Evolutionary conservation across 2,329 filamentous ascomycete species (phyloP).

Genomic region (Botryotinia calthae): DNA sequence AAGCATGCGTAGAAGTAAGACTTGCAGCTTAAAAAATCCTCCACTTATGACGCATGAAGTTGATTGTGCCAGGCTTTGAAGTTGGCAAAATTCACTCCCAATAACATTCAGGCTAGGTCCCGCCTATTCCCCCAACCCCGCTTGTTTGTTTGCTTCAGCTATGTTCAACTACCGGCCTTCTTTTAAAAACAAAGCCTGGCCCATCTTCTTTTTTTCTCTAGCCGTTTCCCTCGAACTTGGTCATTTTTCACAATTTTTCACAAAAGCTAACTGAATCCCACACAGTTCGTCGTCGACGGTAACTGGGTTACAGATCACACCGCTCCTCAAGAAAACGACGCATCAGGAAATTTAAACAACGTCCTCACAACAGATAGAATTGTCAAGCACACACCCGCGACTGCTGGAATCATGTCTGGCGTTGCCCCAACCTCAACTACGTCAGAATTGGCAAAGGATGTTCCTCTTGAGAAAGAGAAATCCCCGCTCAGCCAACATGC

Average conservation of each 20-base stretch:
- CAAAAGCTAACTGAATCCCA: slow-evolving; percentile 20
- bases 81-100: slow-evolving; percentile 14
- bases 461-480: slow-evolving; percentile 55
- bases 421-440: slow-evolving; percentile 70
- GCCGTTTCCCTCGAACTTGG: not conserved
- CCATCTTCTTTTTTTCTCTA: not conserved
- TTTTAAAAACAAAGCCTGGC: slow-evolving; percentile 11
- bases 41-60: slow-evolving; percentile 20
- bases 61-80: not conserved
- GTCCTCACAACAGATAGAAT: slow-evolving; percentile 77
- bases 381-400: slow-evolving; percentile 46
- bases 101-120: slow-evolving; percentile 12
- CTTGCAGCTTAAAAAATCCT: slow-evolving; percentile 13
- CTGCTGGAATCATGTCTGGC: slow-evolving; percentile 57
- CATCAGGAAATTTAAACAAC: slow-evolving; percentile 87
- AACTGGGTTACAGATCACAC: slow-evolving; percentile 82
- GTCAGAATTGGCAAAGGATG: slow-evolving; percentile 64
- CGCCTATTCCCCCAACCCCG: slow-evolving; percentile 18
- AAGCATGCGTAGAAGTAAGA: slow-evolving; percentile 11
- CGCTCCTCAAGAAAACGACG: slow-evolving; percentile 79
- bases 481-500: slow-evolving; percentile 29
- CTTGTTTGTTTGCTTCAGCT: slow-evolving; percentile 19
- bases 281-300: slow-evolving; percentile 90
- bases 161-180: slow-evolving; percentile 13
- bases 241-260: not conserved